Percentiles rank a stretch among this genome's conserved stretches.
Evolutionary conservation across 1,284 basidiomycete species (phyloP).

Genomic region (Marasmius oreades): DNA sequence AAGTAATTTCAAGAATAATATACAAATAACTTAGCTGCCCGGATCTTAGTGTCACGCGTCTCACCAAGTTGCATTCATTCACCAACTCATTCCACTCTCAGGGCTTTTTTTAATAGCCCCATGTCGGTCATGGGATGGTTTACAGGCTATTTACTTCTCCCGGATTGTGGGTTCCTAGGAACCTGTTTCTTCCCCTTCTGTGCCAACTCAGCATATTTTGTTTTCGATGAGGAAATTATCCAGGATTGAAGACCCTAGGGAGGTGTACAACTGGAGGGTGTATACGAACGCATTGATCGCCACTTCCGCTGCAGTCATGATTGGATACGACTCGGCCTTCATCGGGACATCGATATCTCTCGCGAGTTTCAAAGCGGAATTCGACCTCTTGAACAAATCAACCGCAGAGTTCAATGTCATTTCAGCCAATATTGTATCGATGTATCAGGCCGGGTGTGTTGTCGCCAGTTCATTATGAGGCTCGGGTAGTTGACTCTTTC

Average conservation of each 20-base stretch:
- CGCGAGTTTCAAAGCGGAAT: constrained; percentile 39
- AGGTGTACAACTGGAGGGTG: constrained; percentile 48
- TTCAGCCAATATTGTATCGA: constrained; percentile 45
- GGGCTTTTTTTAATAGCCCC: no score
- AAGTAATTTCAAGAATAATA: no score
- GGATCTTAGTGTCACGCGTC: no score
- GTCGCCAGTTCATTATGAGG: constrained; percentile 8
- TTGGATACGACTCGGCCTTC: constrained; percentile 35
- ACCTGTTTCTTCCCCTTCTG: not conserved
- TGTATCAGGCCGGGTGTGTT: constrained; percentile 39
- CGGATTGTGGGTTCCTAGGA: not conserved
- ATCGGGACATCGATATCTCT: constrained; percentile 41
- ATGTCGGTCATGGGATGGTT: no score
- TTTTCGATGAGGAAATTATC: constrained; percentile 17
- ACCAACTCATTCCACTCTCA: no score
- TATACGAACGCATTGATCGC: constrained; percentile 36
- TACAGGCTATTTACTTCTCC: no score
- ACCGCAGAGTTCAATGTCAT: constrained; percentile 30
- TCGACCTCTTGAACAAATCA: constrained; percentile 33
- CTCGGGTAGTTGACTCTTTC: not conserved
- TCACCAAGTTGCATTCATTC: no score
- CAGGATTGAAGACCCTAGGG: constrained; percentile 35
- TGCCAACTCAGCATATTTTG: constrained; percentile 19
- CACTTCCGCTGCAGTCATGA: constrained; percentile 38
- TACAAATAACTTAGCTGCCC: no score